Conservation (phyloP, 169 alveolate genomes). For the Cryptosporidium baileyi region DNA sequence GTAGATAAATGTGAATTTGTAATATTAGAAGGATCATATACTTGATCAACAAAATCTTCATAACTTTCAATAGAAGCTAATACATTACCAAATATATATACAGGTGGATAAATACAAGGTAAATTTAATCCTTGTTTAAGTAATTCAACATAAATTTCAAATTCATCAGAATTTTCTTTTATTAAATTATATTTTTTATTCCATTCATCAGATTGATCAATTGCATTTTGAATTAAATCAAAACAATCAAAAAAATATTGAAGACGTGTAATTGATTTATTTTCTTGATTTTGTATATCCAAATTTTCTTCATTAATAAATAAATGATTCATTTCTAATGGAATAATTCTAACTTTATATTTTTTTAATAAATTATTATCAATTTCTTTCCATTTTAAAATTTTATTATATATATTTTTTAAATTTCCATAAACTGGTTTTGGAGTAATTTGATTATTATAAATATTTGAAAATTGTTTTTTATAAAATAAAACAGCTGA, state of each 20-base stretch:
- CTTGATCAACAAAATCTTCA: conserved; percentile 64
- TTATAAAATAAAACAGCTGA: background rate
- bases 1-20: background rate
- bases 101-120: conserved; percentile 55
- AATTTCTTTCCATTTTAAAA: conserved; percentile 6
- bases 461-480: conserved; percentile 19
- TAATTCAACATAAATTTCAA: conserved; percentile 27
- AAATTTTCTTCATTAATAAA: background rate
- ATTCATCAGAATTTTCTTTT: background rate
- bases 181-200: conserved; percentile 30
- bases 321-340: conserved; percentile 8
- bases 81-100: conserved; percentile 48
- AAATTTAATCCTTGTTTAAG: conserved; percentile 50
- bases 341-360: background rate
- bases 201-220: conserved; percentile 34
- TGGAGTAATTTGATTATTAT: conserved; percentile 19
- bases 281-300: background rate
- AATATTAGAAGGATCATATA: background rate
- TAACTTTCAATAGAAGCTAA: conserved; percentile 67
- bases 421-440: conserved; percentile 15
- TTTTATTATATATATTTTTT: background rate
- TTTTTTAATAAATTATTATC: conserved; percentile 5
- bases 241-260: background rate
- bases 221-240: conserved; percentile 10
- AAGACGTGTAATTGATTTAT: background rate